Conservation (phyloP, 2,329 filamentous ascomycete species). For the Colletotrichum navitas region DNA sequence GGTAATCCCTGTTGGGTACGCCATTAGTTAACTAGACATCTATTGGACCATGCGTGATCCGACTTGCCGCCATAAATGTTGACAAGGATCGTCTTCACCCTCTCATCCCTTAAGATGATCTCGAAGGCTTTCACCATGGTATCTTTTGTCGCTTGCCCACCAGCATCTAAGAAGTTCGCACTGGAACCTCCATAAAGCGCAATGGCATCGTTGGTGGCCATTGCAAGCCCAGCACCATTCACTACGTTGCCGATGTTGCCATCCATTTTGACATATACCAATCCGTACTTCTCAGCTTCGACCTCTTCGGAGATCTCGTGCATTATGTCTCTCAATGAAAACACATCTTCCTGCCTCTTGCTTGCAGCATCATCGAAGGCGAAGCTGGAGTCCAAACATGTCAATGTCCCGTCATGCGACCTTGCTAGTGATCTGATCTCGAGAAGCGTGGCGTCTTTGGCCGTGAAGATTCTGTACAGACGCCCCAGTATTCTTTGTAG, state of each 20-base stretch:
- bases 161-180: conserved; percentile 90
- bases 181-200: conserved; percentile 74
- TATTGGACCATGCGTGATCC: not conserved
- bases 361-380: conserved; percentile 62
- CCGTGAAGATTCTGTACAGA: conserved; percentile 55
- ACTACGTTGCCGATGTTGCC: conserved; percentile 84
- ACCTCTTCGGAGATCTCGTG: conserved; percentile 53
- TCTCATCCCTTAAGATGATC: conserved; percentile 76
- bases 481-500: conserved; percentile 1
- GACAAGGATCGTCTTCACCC: conserved; percentile 76
- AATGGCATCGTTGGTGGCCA: conserved; percentile 91
- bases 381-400: conserved; percentile 55
- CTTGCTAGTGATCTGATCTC: conserved; percentile 56
- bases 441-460: conserved; percentile 61
- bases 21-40: conserved; percentile 43
- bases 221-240: conserved; percentile 89
- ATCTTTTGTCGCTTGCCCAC: conserved; percentile 86
- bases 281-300: conserved; percentile 70
- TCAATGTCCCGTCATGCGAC: conserved; percentile 48
- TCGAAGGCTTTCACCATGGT: conserved; percentile 84
- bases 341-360: conserved; percentile 57
- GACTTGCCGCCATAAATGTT: conserved; percentile 65
- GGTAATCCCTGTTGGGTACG: conserved; percentile 55
- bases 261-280: conserved; percentile 79
- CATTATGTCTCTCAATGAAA: conserved; percentile 51